Percentiles rank a stretch among this genome's conserved stretches.
These are phyloP conservation scores for Ambispora gerdemannii DNA, from an alignment of 192 early-diverging fungal species.

Conservation along the genomic window DNA sequence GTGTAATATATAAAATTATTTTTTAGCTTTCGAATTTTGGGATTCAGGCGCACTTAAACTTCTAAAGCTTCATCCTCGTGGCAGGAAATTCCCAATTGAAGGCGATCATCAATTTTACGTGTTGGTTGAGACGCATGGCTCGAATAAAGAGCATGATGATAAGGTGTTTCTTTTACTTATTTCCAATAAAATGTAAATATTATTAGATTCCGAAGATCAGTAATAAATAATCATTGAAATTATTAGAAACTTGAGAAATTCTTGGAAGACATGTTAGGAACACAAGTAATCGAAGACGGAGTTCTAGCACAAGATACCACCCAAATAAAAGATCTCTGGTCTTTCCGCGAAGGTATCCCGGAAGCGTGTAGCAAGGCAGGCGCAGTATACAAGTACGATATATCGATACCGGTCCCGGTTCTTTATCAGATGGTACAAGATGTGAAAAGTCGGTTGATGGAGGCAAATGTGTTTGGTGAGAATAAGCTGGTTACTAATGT, in stretches of 20 bases:
- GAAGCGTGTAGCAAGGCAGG: slow-evolving; percentile 87
- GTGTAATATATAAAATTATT: background rate
- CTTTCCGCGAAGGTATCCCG: slow-evolving; percentile 90
- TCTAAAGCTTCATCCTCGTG: slow-evolving; percentile 65
- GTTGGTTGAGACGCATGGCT: slow-evolving; percentile 91
- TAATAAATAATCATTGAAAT: background rate
- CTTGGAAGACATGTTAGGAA: slow-evolving; percentile 76
- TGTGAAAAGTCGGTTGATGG: slow-evolving; percentile 64
- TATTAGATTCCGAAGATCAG: background rate
- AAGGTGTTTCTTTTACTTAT: slow-evolving; percentile 38
- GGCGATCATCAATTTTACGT: slow-evolving; percentile 81
- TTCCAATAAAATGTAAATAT: background rate
- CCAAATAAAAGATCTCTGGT: slow-evolving; percentile 82
- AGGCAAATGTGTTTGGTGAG: slow-evolving; percentile 55
- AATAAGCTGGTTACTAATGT: slow-evolving; percentile 65
- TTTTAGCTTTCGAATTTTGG: slow-evolving; percentile 93
- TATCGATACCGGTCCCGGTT: slow-evolving; percentile 83
- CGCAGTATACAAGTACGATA: slow-evolving; percentile 93
- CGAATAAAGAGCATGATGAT: slow-evolving; percentile 91
- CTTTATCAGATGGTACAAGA: slow-evolving; percentile 84
- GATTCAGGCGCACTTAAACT: slow-evolving; percentile 70
- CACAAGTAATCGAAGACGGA: slow-evolving; percentile 78
- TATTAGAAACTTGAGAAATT: slow-evolving; percentile 65
- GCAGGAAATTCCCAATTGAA: slow-evolving; percentile 64
- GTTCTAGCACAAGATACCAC: slow-evolving; percentile 85